A percentile compares a stretch with the other conserved stretches of the same genome.
phyloP scores from a whole-genome alignment of 441 rosid genomes.

The Jatropha podagrica region DNA sequence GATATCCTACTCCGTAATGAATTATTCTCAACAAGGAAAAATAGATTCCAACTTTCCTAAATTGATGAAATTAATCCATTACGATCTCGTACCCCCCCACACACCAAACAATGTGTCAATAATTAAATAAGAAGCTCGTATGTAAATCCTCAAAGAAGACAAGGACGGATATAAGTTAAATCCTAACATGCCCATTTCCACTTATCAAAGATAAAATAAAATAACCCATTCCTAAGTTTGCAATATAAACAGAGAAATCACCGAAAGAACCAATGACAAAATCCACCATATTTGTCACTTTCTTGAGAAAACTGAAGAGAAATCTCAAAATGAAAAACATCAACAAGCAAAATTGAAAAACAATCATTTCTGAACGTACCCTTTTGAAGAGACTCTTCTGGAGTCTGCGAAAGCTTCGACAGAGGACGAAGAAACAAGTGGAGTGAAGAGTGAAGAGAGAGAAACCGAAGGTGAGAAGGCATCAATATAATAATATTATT shows the following conservation, averaged over 20 bases:
- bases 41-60: not conserved
- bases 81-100: not conserved
- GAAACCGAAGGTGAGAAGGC: not conserved
- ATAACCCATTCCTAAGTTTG: not conserved
- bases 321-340: not conserved
- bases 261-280: not conserved
- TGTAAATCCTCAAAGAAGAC: not conserved
- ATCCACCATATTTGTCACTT: not conserved
- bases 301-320: not conserved
- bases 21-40: not conserved
- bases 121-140: not conserved
- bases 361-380: not conserved
- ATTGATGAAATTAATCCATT: not conserved
- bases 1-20: not conserved
- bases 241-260: not conserved
- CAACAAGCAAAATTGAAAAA: not conserved
- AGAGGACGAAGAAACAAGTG: not conserved
- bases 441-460: not conserved
- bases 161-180: not conserved
- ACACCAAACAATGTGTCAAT: not conserved
- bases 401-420: not conserved
- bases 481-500: not conserved
- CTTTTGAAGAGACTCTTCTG: not conserved
- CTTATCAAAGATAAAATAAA: not conserved
- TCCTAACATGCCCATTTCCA: not conserved